Evolutionary conservation across 2,329 filamentous ascomycete species (phyloP).

Genomic region (Epichloe glyceriae): DNA sequence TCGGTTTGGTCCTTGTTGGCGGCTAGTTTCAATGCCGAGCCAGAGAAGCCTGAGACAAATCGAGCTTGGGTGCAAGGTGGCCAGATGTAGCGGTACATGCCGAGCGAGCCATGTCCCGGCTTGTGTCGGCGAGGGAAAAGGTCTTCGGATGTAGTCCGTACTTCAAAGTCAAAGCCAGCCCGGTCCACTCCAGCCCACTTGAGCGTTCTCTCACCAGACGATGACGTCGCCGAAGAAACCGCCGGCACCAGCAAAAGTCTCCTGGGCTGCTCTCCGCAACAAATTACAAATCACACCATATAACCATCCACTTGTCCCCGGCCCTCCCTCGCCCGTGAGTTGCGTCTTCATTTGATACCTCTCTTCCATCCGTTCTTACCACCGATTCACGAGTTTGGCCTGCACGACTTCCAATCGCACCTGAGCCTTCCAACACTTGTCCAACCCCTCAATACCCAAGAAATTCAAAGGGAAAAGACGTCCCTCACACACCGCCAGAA

Average conservation of each 20-base stretch:
- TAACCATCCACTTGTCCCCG: slow-evolving; percentile 6
- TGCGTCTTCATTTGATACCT: not conserved
- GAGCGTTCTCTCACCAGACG: not conserved
- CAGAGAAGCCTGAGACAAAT: not conserved
- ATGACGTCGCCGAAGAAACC: slow-evolving; percentile 11
- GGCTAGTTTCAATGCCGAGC: too few species aligned
- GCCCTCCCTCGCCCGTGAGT: not conserved
- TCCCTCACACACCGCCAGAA: slow-evolving; percentile 29
- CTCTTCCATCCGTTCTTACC: not conserved
- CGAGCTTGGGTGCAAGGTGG: too few species aligned
- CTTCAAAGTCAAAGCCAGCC: not conserved
- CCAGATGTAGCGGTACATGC: too few species aligned
- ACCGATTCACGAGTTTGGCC: not conserved
- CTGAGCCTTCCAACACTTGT: not conserved
- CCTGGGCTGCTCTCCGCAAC: slow-evolving; percentile 1
- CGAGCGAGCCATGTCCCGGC: too few species aligned
- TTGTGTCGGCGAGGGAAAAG: too few species aligned
- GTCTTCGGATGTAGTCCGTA: too few species aligned
- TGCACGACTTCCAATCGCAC: not conserved
- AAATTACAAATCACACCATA: slow-evolving; percentile 5
- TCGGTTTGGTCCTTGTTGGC: too few species aligned
- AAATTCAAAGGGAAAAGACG: slow-evolving; percentile 6
- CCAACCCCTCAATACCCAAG: not conserved
- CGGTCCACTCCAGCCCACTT: not conserved
- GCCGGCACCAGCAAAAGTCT: not conserved